Base-by-base conservation (phyloP, 192 early-diverging fungal species). In the Cetraspora pellucida region DNA sequence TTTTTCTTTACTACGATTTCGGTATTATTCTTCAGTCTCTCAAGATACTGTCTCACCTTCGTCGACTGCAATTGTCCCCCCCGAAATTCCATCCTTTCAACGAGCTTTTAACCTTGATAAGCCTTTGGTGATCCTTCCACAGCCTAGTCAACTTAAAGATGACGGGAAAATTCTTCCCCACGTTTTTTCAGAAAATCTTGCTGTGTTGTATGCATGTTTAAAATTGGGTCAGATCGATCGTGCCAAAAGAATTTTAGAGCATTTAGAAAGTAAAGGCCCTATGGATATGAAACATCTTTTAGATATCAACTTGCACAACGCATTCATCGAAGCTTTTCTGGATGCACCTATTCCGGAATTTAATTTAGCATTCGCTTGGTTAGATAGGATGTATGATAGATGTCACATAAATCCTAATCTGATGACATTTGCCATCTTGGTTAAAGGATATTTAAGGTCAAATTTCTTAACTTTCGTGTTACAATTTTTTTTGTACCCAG, bases 341-440 rank as follows among this genome's bases (percentile, higher is more conserved):
- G 78, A 79, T n/a, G 84, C 77, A 28, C 85, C 88, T 3, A 79
- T 70, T 14, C 87, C 91, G 8, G 60, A 44, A 27, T 66, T 85
- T 28, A 81, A 82, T 14, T 82, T 85, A 45, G 91, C 92, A 6
- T 75, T 92, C 23, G 80, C 87, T 46, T 95, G 94, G 96, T 94
- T 90, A 77, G 85, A 90, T 67, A 71, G 83, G 19, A 84, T 93
- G 79, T 7, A 7, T 37, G 74, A 81, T 55, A 75, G 76, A 28
- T 86, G 87, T 78, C 71, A 54, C 10, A 64, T 96, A 50, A 82
- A 84, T 27, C 91, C 92, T 13, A 88, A 94, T 78, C 75, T 82
- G 3, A 83, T 86, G 64, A 95, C 93, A 43, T 96, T 91, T 87
- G 93, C 91, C 27, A 89, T 94, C 28, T 78, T 95, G 55, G 88